Conservation (phyloP, 2,329 filamentous ascomycete species). For the Hymenoscyphus fraxineus region DNA sequence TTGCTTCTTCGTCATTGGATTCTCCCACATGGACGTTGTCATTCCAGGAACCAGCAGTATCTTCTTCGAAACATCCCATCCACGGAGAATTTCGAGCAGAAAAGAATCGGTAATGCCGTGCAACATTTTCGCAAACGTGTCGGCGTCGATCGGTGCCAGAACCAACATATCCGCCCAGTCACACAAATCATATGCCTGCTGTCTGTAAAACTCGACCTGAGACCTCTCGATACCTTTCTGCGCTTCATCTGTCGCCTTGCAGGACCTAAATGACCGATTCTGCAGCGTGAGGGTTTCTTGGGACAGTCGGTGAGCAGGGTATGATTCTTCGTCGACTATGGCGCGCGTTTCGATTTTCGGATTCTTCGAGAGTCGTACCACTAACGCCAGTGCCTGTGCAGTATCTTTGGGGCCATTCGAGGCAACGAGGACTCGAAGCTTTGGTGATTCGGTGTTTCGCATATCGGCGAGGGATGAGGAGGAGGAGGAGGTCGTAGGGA, state of each 20-base stretch:
- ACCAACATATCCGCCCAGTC: slow-evolving; percentile 87
- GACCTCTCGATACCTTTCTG: slow-evolving; percentile 28
- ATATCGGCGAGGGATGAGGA: slow-evolving; percentile 32
- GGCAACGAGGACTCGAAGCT: slow-evolving; percentile 60
- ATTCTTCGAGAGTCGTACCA: slow-evolving; percentile 64
- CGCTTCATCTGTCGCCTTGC: slow-evolving; percentile 24
- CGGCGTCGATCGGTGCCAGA: slow-evolving; percentile 78
- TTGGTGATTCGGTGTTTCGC: slow-evolving; percentile 47
- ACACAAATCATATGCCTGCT: slow-evolving; percentile 63
- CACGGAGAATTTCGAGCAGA: slow-evolving; percentile 73
- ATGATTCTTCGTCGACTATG: slow-evolving; percentile 61
- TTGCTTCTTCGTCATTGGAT: slow-evolving; percentile 83
- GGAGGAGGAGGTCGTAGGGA: slow-evolving; percentile 25
- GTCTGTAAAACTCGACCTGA: slow-evolving; percentile 47
- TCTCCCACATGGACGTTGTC: slow-evolving; percentile 86
- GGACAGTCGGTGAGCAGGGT: slow-evolving; percentile 47
- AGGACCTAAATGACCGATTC: slow-evolving; percentile 44
- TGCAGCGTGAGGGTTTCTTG: slow-evolving; percentile 60
- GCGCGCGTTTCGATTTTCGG: slow-evolving; percentile 57
- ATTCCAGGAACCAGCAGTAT: slow-evolving; percentile 84
- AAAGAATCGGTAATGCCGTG: slow-evolving; percentile 78
- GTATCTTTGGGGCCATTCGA: slow-evolving; percentile 63
- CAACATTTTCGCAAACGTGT: slow-evolving; percentile 83
- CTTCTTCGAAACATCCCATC: slow-evolving; percentile 83
- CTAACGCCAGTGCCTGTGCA: slow-evolving; percentile 62